These are phyloP conservation scores for Zelopaecilomyces penicillatus DNA, from an alignment of 2,329 filamentous ascomycete species.

Conservation along the genomic window DNA sequence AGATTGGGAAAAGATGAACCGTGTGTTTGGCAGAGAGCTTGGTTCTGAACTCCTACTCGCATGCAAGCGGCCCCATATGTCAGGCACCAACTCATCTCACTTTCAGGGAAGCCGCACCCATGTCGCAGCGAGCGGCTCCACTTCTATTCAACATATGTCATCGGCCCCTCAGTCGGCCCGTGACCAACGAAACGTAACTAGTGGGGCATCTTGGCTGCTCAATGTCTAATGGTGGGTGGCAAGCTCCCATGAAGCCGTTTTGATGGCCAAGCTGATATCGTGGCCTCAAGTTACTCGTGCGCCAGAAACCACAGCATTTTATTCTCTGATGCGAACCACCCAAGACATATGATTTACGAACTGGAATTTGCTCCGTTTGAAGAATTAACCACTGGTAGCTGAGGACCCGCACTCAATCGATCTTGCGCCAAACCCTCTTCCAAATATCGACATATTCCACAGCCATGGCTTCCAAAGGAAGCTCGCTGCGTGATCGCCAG, in stretches of 20 bases:
- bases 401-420: no score
- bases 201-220: slow-evolving; percentile 2
- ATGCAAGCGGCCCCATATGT: slow-evolving; percentile 20
- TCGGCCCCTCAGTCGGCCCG: slow-evolving; percentile 14
- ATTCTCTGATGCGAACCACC: background rate
- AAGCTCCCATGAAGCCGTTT: slow-evolving; percentile 3
- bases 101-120: background rate
- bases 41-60: slow-evolving; percentile 13
- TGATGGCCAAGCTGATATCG: slow-evolving; percentile 10
- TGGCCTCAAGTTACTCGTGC: slow-evolving; percentile 10
- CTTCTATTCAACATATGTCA: background rate
- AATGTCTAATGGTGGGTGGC: slow-evolving; percentile 1
- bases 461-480: slow-evolving; percentile 37
- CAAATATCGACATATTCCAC: background rate
- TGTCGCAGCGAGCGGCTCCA: slow-evolving; percentile 1
- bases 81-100: slow-evolving; percentile 22
- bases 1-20: slow-evolving; percentile 22
- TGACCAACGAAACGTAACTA: slow-evolving; percentile 4
- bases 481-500: slow-evolving; percentile 42
- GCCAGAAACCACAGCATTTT: background rate
- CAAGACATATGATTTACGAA: background rate
- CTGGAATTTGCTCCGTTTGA: no score
- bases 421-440: background rate
- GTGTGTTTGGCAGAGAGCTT: slow-evolving; percentile 7
- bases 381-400: no score